Percentiles rank a stretch among this genome's conserved stretches.
phyloP scores from a whole-genome alignment of 2,329 filamentous ascomycete genomes.

The Curvularia lunata region DNA sequence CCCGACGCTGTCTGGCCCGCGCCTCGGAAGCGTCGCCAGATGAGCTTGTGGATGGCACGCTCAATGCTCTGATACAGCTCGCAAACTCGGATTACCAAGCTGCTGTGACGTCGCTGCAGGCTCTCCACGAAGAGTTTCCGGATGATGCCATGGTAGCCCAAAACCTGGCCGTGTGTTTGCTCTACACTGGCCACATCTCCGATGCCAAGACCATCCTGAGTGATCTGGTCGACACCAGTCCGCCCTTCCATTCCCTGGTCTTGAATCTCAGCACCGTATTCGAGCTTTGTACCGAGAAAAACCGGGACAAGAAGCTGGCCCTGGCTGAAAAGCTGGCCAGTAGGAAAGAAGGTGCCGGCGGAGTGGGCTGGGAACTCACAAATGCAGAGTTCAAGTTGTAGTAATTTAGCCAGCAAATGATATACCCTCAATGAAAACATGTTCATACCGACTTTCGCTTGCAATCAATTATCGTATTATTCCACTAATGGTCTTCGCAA shows the following conservation, averaged over 20 bases:
- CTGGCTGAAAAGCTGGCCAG: constrained; percentile 74
- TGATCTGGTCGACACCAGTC: constrained; percentile 64
- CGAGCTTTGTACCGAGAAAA: constrained; percentile 84
- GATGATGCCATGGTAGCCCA: constrained; percentile 75
- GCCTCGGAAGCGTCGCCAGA: constrained; percentile 32
- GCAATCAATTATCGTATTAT: background rate
- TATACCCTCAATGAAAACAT: background rate
- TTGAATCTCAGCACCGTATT: constrained; percentile 93
- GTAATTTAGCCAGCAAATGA: constrained; percentile 43
- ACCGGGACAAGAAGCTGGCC: constrained; percentile 70
- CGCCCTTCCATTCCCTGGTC: constrained; percentile 74
- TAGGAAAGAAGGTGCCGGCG: constrained; percentile 58
- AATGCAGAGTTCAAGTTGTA: constrained; percentile 79
- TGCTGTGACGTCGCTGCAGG: constrained; percentile 68
- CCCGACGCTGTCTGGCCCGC: constrained; percentile 60
- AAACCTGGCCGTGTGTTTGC: constrained; percentile 81
- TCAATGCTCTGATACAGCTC: constrained; percentile 76
- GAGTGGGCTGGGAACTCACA: constrained; percentile 70
- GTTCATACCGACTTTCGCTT: background rate
- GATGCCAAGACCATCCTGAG: constrained; percentile 71
- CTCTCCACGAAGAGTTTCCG: constrained; percentile 55
- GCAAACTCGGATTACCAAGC: constrained; percentile 74
- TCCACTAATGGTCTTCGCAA: constrained; percentile 26
- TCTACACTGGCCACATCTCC: constrained; percentile 77
- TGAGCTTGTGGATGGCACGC: constrained; percentile 49